Percentiles rank a stretch among this genome's conserved stretches.
phyloP scores from a whole-genome alignment of 805 yeast genomes.

The Kodamaea neixiangensis region DNA sequence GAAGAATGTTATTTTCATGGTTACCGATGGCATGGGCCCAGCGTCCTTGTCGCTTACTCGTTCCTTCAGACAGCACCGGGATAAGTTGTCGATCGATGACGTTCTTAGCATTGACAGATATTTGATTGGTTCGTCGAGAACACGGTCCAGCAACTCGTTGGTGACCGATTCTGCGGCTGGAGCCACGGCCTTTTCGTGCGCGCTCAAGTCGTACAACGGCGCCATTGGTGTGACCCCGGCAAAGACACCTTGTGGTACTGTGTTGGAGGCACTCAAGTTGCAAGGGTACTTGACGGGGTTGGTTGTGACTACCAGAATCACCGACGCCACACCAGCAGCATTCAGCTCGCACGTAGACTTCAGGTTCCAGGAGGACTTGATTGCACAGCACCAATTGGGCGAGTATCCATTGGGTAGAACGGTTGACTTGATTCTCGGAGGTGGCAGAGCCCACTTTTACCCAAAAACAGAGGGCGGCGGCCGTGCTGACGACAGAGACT shows the following conservation, averaged over 20 bases:
- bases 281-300: constrained; percentile 83
- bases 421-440: constrained; percentile 87
- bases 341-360: constrained; percentile 78
- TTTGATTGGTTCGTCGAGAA: constrained; percentile 81
- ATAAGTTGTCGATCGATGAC: constrained; percentile 54
- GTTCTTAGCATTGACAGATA: constrained; percentile 64
- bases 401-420: constrained; percentile 73
- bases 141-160: constrained; percentile 73
- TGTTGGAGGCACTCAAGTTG: constrained; percentile 83
- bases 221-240: constrained; percentile 83
- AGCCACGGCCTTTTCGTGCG: constrained; percentile 92
- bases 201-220: constrained; percentile 79
- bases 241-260: constrained; percentile 78
- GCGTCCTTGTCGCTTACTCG: constrained; percentile 80
- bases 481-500: constrained; percentile 67
- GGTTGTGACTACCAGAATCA: constrained; percentile 88
- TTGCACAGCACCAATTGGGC: constrained; percentile 88
- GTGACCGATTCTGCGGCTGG: constrained; percentile 97
- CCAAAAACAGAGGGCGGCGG: constrained; percentile 54
- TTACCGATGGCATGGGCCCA: constrained; percentile 96
- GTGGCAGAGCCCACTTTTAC: constrained; percentile 84
- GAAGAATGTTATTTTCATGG: constrained; percentile 82
- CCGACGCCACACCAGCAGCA: constrained; percentile 95
- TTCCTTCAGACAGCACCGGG: constrained; percentile 65
- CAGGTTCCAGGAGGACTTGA: constrained; percentile 78